Evolutionary conservation across 192 early-diverging fungal species (phyloP), one percentile per base, ranked within the genome.

Genomic region (Coemansia pectinata): DNA sequence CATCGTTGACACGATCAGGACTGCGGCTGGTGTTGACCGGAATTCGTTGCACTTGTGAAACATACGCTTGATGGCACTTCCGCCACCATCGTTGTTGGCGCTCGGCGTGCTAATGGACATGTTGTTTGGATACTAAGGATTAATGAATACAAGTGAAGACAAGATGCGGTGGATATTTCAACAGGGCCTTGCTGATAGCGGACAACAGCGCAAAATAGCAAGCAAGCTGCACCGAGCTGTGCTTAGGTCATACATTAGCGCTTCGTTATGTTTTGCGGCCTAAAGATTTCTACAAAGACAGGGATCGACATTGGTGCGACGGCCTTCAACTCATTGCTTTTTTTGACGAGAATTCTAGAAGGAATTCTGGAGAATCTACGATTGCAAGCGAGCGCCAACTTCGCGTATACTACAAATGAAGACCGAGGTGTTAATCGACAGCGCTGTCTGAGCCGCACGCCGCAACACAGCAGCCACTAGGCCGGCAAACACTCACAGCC

Each of bases 1-100:
- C 82, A 89, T 71, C 1, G 79, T 81, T 21, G 79, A 76, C 0
- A 81, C 79, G 1, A 52, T 58, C 31, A 81, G 62, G 36, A 81
- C 79, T 10, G 79, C 79, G 4, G 79, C 79, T 36, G 79, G 79
- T 10, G 71, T 67, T 17, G 70, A 71, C 34, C 79, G 42, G 19
- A 81, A 81, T n/a, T 81, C 68, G 42, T 81, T 81, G 74, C 71
- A 76, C 62, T 42, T 66, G 58, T 65, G 58, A 15, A 81, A 23
- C 29, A 73, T 3, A 19, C 79, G 79, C 23, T 68, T 59, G 9
- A 76, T 36, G 8, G 31, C 67, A 65, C 57, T 73, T 27, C 70
- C 67, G 36, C 73, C 70, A 47, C 70, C 60, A 29, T n/a, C 25
- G 4, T 15, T 29, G 52, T 15, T 55, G n/a, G 45, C 45, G 45